These are phyloP conservation scores for Flaveria ramosissima DNA, from an alignment of 129 eudicot genomes.

Conservation along the genomic window DNA sequence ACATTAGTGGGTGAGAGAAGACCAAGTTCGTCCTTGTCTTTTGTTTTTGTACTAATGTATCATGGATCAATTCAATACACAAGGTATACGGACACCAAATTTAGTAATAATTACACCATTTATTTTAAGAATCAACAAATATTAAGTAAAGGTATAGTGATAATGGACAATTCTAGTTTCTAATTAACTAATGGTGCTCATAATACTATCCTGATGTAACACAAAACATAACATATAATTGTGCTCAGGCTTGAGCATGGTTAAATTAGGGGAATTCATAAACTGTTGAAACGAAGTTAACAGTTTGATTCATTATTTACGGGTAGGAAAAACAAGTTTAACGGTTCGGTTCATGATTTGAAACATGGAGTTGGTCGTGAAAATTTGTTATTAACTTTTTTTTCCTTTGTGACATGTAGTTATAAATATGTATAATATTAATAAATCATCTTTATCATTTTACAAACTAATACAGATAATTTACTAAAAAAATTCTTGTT, in stretches of 20 bases:
- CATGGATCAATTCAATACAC: background rate
- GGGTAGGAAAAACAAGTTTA: no score
- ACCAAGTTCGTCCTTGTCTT: constrained; percentile 15
- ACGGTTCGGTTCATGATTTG: no score
- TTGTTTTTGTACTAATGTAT: background rate
- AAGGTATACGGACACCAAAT: constrained; percentile 6
- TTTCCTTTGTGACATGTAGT: no score
- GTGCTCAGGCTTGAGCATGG: background rate
- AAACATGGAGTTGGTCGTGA: no score
- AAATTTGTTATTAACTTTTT: no score
- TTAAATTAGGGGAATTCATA: background rate
- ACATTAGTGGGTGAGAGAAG: background rate
- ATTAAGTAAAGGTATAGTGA: background rate
- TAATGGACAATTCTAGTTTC: background rate
- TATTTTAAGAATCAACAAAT: background rate
- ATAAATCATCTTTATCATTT: no score
- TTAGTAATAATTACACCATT: background rate
- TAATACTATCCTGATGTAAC: background rate
- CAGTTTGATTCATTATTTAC: no score
- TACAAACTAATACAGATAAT: no score
- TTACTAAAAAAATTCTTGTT: no score
- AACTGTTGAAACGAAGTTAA: no score
- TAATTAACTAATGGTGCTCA: background rate
- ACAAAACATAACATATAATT: background rate
- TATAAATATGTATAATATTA: no score